Base-by-base conservation (phyloP, 1,139 yeast species). In the Tardiomyces depauwii region DNA sequence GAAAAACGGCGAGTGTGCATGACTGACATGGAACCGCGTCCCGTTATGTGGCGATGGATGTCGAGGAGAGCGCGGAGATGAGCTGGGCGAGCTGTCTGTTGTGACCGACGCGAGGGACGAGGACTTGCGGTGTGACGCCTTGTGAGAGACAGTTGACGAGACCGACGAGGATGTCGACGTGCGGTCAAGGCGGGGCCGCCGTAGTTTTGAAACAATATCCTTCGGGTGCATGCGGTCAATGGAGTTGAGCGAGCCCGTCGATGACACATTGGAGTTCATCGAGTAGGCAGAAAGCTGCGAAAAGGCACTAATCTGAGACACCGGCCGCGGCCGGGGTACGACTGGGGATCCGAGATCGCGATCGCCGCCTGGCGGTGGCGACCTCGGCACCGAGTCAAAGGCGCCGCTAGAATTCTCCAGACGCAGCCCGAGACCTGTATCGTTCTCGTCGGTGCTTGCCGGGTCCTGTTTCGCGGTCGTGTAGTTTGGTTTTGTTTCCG, bases 261-360 rank as follows among this genome's bases (percentile, higher is more conserved):
- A 55, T 7, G 60, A 55, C 23, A 53, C 25, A 42, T 56, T 58
- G 5, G 62, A 58, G 3, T 50, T 48, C 18, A 50, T 43, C 1
- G 63, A 60, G 64, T 65, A 28, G 54, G 57, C 25, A 1, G 80
- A 75, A 52, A 75, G 68, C 53, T 79, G 83, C 44, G 84, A 78
- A 39, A 74, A 56, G 44, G 73, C 76, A 49, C 19, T 14, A n/a
- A 36, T 16, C 19, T 36, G 39, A 4, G 39, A 36, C 6, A 36
- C 39, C 4, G 39, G 39, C 18, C 39, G 39, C 39, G 39, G 19
- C 2, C 39, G 39, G 19, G 18, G 18, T 7, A 16, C 39, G 18
- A 16, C 14, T 18, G 19, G 36, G 5, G 36, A 30, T 5, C 36
- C 36, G 16, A 30, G 36, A 30, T 30, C 36, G 36, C 16, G 16